phyloP scores from a whole-genome alignment of 345 rosid species.

The Ceriops decandra region DNA sequence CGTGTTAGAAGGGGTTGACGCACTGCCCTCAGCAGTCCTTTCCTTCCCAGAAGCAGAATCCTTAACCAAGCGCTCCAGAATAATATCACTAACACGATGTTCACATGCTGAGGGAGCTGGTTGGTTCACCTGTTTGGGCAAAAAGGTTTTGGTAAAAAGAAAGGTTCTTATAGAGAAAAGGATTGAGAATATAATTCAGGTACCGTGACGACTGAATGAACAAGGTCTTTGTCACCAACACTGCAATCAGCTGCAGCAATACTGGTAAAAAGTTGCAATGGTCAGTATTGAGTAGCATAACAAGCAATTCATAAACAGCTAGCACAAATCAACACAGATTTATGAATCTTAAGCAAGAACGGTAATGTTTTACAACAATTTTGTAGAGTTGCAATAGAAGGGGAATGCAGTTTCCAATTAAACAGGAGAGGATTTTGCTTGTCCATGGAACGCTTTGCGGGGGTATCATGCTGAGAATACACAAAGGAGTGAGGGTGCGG shows the following conservation, averaged over 20 bases:
- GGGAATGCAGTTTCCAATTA: too few relatives aligned
- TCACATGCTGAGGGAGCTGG: neutral
- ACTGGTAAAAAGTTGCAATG: conserved; percentile 7
- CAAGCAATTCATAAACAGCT: neutral
- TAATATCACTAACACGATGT: neutral
- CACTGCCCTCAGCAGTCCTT: neutral
- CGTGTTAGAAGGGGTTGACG: neutral
- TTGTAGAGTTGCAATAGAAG: too few relatives aligned
- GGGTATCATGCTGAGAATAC: too few relatives aligned
- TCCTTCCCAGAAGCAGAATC: conserved; percentile 8
- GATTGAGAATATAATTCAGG: neutral
- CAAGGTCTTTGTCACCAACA: neutral
- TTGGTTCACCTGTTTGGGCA: conserved; percentile 4
- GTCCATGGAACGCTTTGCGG: too few relatives aligned
- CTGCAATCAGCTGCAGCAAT: neutral
- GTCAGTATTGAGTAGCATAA: conserved; percentile 2
- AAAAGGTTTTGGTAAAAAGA: neutral
- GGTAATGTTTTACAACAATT: too few relatives aligned
- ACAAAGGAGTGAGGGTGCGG: too few relatives aligned
- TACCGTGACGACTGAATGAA: conserved; percentile 3
- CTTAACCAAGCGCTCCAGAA: conserved; percentile 1
- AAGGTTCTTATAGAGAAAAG: neutral
- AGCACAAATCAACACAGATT: neutral
- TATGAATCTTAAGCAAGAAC: neutral
- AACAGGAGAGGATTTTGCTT: too few relatives aligned